phyloP scores from a whole-genome alignment of 2,329 filamentous ascomycete genomes.

The Pestalotiopsis sp. region DNA sequence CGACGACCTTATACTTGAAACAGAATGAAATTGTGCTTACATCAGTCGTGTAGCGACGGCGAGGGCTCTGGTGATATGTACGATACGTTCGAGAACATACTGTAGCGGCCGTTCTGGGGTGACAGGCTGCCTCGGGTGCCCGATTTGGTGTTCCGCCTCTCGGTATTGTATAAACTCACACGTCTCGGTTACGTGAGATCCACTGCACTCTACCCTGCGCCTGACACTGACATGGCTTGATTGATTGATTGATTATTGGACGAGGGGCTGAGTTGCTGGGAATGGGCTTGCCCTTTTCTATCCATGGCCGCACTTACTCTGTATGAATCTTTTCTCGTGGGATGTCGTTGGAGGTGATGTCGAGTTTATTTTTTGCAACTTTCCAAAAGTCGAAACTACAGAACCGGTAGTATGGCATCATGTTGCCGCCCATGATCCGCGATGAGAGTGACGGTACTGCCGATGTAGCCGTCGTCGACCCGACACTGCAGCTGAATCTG shows the following conservation, averaged over 20 bases:
- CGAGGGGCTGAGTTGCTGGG: not conserved
- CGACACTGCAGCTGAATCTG: constrained; percentile 3
- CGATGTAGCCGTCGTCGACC: not conserved
- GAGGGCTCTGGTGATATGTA: not conserved
- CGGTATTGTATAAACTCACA: not conserved
- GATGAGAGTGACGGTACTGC: not conserved
- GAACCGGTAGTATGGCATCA: not conserved
- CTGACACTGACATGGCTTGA: not conserved
- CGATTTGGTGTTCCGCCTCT: not conserved
- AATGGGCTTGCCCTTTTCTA: not conserved
- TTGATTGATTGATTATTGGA: too few relatives aligned
- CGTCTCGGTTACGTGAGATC: not conserved
- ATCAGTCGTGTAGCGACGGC: not conserved
- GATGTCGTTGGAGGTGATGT: not conserved
- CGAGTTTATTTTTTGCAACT: not conserved
- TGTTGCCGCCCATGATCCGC: not conserved
- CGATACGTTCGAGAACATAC: not conserved
- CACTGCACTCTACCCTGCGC: not conserved
- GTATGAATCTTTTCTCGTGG: not conserved
- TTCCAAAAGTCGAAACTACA: not conserved
- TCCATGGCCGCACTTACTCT: not conserved
- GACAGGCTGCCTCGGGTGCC: not conserved
- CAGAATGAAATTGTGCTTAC: constrained; percentile 2
- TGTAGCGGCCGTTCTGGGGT: not conserved
- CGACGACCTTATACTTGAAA: not conserved